Evolutionary conservation across 192 early-diverging fungal genomes (phyloP).

Genomic region (Hyaloraphidium curvatum): DNA sequence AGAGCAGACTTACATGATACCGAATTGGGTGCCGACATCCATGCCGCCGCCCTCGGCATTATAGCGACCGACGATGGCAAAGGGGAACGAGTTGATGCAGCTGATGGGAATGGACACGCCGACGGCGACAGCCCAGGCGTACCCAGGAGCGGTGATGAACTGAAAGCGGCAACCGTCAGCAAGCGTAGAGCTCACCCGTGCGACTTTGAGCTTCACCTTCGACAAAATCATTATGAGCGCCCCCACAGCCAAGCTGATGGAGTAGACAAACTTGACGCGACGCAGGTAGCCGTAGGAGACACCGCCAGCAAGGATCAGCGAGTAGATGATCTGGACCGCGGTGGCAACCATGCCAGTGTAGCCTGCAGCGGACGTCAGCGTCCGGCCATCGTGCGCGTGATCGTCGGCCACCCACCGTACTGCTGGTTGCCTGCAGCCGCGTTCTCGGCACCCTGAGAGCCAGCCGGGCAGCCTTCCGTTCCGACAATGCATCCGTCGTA

Average conservation of each 20-base stretch:
- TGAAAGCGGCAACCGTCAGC: too few species aligned
- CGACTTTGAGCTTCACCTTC: too few species aligned
- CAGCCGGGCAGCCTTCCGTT: background rate
- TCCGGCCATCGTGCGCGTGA: too few species aligned
- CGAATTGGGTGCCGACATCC: constrained; percentile 6
- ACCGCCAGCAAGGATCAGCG: background rate
- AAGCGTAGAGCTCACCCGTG: too few species aligned
- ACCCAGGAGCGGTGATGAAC: constrained; percentile 3
- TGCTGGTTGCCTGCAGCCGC: too few species aligned
- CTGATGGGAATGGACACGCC: constrained; percentile 5
- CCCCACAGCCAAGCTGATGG: constrained; percentile 6
- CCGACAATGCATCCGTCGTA: constrained; percentile 5
- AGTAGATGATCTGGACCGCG: constrained; percentile 9
- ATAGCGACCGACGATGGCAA: constrained; percentile 10
- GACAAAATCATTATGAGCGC: constrained; percentile 6
- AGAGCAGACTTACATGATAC: too few species aligned
- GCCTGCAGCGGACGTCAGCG: too few species aligned
- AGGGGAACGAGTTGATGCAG: constrained; percentile 12
- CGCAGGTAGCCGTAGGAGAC: constrained; percentile 5
- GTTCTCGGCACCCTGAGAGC: too few species aligned
- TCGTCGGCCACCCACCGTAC: too few species aligned
- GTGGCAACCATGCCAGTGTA: too few species aligned
- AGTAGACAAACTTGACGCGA: constrained; percentile 6
- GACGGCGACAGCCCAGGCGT: background rate
- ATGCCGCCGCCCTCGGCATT: constrained; percentile 1